Evolutionary conservation across 495 filamentous ascomycete species (phyloP), one percentile per base, ranked within the genome.

Genomic region (Niebla homalea): DNA sequence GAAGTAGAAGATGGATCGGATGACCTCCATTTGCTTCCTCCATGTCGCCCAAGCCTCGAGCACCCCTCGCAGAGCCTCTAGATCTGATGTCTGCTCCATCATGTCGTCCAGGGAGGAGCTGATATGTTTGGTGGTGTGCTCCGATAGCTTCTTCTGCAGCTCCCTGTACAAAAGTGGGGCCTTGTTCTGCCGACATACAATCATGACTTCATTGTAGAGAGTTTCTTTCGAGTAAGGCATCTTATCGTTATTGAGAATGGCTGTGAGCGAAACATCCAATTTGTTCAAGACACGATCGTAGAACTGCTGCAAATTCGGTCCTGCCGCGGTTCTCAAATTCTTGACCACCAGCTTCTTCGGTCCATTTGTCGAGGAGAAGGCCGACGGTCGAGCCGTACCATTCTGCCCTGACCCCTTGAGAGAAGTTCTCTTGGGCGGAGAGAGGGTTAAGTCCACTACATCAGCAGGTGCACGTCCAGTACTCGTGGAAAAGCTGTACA

Each of bases 1-100:
- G 55, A 89, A 96, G 60, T 84, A 89, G 69, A 94, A 97, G 26
- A 95, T 82, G 52, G 80, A 87, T 49, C 87, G 76, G 46, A 98
- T 72, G 18, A 76, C 81, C 36, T 77, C 80, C 66, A 92, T 63
- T 65, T 88, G 86, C 49, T 71, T 64, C 54, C 79, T 81, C 92
- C 92, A 98, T 47, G 71, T 70, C 32, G 69, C 70, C 92, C 90
- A 98, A 38, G 78, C 71, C 25, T 70, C 70, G 43, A 85, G 67
- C 21, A 90, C 79, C 23, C 67, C 72, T 60, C 69, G 69, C 57
- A 89, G 65, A 57, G 83, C 69, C 51, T 81, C 78, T 23, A 85
- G 70, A 52, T 80, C 72, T 3, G 67, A 77, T n/a, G 62, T 62
- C 16, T 67, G 61, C 5, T 69, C 72, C 11, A 71, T 66, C 46